phyloP scores from a whole-genome alignment of 2,329 filamentous ascomycete genomes.

The Coniella vitis region DNA sequence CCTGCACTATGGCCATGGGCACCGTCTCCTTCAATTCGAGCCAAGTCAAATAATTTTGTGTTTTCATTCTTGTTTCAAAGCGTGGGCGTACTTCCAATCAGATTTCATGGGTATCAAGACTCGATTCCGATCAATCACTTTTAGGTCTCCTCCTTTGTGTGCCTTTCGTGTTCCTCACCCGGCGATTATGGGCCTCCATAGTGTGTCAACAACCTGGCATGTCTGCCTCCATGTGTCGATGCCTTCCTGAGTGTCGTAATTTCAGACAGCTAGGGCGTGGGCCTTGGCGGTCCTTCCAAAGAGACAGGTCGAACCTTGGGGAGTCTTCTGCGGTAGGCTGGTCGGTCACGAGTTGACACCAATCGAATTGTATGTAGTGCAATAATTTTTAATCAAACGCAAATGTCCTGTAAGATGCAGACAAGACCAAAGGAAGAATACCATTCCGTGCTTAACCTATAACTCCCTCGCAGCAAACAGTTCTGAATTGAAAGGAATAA shows the following conservation, averaged over 20 bases:
- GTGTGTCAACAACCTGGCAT: no score
- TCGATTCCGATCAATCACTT: background rate
- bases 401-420: constrained; percentile 10
- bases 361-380: constrained; percentile 5
- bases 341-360: background rate
- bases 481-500: background rate
- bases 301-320: background rate
- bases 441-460: constrained; percentile 8
- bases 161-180: background rate
- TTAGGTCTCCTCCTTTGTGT: background rate
- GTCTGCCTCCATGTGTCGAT: no score
- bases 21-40: background rate
- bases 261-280: background rate
- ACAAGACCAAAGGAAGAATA: constrained; percentile 3
- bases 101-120: constrained; percentile 13
- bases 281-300: background rate
- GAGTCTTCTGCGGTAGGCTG: background rate
- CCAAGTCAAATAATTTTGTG: background rate
- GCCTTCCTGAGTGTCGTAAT: background rate
- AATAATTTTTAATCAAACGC: constrained; percentile 1
- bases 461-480: constrained; percentile 13
- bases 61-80: constrained; percentile 3
- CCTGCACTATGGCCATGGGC: no score
- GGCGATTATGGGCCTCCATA: no score
- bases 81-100: background rate